Evolutionary conservation across 768 basidiomycete genomes (phyloP).

Genomic region (Fistulinella prunicolor): DNA sequence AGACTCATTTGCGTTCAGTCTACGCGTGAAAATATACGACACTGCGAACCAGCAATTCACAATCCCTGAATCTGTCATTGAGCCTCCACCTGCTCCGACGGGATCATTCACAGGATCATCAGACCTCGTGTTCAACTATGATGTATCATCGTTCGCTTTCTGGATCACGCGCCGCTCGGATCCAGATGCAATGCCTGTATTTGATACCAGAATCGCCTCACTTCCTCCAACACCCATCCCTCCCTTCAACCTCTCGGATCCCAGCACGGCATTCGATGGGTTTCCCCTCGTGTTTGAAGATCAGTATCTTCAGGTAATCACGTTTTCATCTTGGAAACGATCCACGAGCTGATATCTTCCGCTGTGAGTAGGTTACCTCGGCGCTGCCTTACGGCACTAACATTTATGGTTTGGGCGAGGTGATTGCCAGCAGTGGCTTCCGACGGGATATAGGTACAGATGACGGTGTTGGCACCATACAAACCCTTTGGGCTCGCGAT

Average conservation of each 20-base stretch:
- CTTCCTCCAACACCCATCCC: conserved; percentile 56
- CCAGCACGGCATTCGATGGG: conserved; percentile 54
- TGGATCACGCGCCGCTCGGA: conserved; percentile 73
- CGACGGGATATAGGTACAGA: conserved; percentile 52
- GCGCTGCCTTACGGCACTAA: conserved; percentile 63
- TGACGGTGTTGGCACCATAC: conserved; percentile 51
- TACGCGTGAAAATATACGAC: conserved; percentile 68
- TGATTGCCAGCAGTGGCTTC: conserved; percentile 64
- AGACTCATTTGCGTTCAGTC: conserved; percentile 32
- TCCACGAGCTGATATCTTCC: neutral
- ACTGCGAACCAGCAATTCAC: conserved; percentile 58
- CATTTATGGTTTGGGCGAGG: conserved; percentile 77
- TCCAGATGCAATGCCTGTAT: conserved; percentile 52
- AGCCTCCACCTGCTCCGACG: conserved; percentile 36
- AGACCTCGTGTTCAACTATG: conserved; percentile 67
- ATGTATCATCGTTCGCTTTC: conserved; percentile 64
- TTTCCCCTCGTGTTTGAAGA: conserved; percentile 78
- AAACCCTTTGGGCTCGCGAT: conserved; percentile 66
- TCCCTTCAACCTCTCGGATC: conserved; percentile 46
- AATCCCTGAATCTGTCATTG: conserved; percentile 51
- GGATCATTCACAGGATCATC: conserved; percentile 38
- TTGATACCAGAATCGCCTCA: conserved; percentile 64
- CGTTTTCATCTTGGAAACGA: neutral
- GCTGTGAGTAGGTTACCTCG: conserved; percentile 53
- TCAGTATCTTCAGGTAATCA: conserved; percentile 65